phyloP scores from a whole-genome alignment of 2,329 filamentous ascomycete species.

The Talaromyces sp. region DNA sequence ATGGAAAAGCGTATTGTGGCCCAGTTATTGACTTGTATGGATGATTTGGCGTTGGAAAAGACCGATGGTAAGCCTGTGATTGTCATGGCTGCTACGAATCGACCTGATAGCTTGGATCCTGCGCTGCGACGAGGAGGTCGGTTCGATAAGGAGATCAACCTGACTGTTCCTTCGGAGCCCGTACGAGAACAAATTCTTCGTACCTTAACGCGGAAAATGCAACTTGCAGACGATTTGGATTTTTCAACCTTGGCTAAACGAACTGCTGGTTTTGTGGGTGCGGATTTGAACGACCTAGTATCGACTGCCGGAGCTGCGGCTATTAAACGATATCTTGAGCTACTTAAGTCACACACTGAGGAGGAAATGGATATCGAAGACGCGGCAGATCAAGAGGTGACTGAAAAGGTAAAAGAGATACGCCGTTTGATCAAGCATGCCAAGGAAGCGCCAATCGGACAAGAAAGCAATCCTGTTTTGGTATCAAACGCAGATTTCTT shows the following conservation, averaged over 20 bases:
- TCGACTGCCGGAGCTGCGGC: constrained; percentile 63
- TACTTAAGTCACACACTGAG: constrained; percentile 47
- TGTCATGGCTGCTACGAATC: constrained; percentile 86
- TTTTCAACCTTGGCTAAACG: constrained; percentile 71
- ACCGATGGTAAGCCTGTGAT: constrained; percentile 76
- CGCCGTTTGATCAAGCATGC: constrained; percentile 55
- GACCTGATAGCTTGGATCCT: constrained; percentile 80
- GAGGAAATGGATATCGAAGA: constrained; percentile 55
- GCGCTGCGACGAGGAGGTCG: constrained; percentile 69
- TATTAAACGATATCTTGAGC: constrained; percentile 58
- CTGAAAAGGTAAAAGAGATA: constrained; percentile 44
- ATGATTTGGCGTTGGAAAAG: constrained; percentile 69
- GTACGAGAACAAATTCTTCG: constrained; percentile 75
- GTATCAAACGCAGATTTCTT: constrained; percentile 70
- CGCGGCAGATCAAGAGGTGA: constrained; percentile 29
- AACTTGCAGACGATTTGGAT: constrained; percentile 67
- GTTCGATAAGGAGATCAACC: constrained; percentile 81
- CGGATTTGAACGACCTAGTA: constrained; percentile 73
- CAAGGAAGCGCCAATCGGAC: constrained; percentile 50
- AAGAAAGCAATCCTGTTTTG: constrained; percentile 53
- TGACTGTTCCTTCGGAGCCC: constrained; percentile 77
- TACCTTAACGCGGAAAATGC: constrained; percentile 65
- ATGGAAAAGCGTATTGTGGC: constrained; percentile 86
- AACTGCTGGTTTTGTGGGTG: constrained; percentile 90
- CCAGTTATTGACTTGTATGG: constrained; percentile 83